Percentiles rank a stretch among this genome's conserved stretches.
Conservation (phyloP, 139 green algal genomes). For the Chlorella vulgaris region DNA sequence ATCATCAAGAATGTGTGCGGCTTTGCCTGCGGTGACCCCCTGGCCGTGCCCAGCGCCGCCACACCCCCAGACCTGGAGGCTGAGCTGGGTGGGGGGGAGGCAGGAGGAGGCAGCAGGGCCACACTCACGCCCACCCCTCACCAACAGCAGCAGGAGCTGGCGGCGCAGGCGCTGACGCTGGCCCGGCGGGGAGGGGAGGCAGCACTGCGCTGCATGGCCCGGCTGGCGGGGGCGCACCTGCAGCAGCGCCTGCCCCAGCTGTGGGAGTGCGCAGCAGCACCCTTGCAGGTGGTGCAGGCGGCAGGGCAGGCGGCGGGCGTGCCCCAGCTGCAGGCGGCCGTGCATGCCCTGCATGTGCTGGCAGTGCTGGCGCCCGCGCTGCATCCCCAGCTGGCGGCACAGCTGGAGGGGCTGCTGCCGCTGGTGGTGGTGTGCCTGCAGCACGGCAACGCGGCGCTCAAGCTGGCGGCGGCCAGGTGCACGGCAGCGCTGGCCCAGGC, state of each 20-base stretch:
- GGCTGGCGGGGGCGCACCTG: conserved; percentile 54
- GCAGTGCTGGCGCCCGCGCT: conserved; percentile 65
- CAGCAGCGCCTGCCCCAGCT: conserved; percentile 67
- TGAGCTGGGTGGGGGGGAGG: conserved; percentile 12
- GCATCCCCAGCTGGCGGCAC: conserved; percentile 47
- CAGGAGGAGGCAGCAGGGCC: conserved; percentile 8
- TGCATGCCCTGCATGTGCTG: conserved; percentile 70
- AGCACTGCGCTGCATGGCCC: conserved; percentile 59
- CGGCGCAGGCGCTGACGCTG: conserved; percentile 15
- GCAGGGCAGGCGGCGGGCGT: conserved; percentile 8
- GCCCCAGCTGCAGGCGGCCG: conserved; percentile 28
- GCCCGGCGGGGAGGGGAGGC: conserved; percentile 70
- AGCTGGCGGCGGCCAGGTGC: conserved; percentile 50
- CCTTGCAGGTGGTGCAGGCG: conserved; percentile 46
- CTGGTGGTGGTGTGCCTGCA: conserved; percentile 41
- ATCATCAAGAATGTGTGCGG: conserved; percentile 83
- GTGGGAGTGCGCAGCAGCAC: conserved; percentile 63
- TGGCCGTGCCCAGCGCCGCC: conserved; percentile 48
- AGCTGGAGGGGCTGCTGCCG: conserved; percentile 63
- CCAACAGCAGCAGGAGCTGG: conserved; percentile 28
- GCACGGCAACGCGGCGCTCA: conserved; percentile 54
- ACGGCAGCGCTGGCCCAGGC: conserved; percentile 47
- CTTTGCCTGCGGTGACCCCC: conserved; percentile 75
- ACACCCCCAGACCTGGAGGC: conserved; percentile 23
- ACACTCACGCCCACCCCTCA: neutral